Evolutionary conservation across 1,284 basidiomycete species (phyloP).

Genomic region (Pyrrhoderma lamaoense): DNA sequence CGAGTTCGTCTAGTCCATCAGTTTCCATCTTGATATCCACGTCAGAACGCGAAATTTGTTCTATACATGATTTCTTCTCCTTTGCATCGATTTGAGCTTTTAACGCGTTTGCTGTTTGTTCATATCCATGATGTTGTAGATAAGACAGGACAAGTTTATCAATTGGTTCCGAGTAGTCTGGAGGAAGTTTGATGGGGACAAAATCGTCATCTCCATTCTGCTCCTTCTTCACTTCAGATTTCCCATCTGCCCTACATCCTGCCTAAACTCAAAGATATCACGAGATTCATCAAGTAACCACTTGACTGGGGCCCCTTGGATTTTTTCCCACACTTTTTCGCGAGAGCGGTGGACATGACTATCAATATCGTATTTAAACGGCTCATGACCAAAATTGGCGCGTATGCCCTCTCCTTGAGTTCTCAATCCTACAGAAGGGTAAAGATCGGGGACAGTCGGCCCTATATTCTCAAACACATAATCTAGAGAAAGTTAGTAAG

Average conservation of each 20-base stretch:
- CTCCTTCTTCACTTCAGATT: slow-evolving; percentile 17
- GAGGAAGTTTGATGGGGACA: slow-evolving; percentile 16
- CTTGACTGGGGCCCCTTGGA: slow-evolving; percentile 46
- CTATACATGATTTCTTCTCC: slow-evolving; percentile 20
- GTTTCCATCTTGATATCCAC: slow-evolving; percentile 22
- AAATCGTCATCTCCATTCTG: slow-evolving; percentile 19
- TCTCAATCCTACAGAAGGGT: slow-evolving; percentile 83
- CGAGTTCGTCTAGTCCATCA: slow-evolving; percentile 13
- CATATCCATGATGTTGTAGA: slow-evolving; percentile 74
- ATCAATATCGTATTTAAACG: slow-evolving; percentile 85
- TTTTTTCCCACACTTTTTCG: slow-evolving; percentile 54
- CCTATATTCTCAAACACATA: slow-evolving; percentile 68
- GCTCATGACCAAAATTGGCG: slow-evolving; percentile 80
- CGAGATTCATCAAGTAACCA: slow-evolving; percentile 18
- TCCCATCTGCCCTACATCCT: slow-evolving; percentile 20
- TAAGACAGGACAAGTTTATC: slow-evolving; percentile 73
- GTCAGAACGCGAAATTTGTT: neutral
- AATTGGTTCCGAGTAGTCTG: slow-evolving; percentile 33
- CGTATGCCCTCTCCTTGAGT: slow-evolving; percentile 65
- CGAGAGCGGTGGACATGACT: slow-evolving; percentile 65
- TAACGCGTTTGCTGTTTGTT: slow-evolving; percentile 59
- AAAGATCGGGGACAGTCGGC: slow-evolving; percentile 49
- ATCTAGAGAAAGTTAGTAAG: slow-evolving; percentile 33
- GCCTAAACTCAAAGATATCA: slow-evolving; percentile 22
- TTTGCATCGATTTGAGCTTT: slow-evolving; percentile 37